These are phyloP conservation scores for Eremothecium gossypii DNA, from an alignment of 1,139 yeast genomes.

Conservation along the genomic window DNA sequence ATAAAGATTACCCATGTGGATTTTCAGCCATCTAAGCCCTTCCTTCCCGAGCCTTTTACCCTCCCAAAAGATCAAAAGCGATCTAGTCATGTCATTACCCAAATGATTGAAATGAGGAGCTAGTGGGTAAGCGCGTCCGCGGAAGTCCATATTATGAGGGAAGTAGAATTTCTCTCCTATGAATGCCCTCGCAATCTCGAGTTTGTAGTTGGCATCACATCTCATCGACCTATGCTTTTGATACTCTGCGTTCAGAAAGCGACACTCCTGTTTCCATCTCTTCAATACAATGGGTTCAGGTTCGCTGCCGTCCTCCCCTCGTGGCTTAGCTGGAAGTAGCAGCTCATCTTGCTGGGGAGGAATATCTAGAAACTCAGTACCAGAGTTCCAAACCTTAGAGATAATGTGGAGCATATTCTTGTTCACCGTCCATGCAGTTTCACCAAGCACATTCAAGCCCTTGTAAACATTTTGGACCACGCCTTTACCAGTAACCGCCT, in stretches of 20 bases:
- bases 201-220: conserved; percentile 86
- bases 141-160: conserved; percentile 89
- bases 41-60: conserved; percentile 66
- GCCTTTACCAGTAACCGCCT: conserved; percentile 69
- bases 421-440: conserved; percentile 90
- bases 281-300: conserved; percentile 66
- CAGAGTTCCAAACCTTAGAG: conserved; percentile 79
- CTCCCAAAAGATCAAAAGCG: conserved; percentile 79
- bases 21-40: conserved; percentile 82
- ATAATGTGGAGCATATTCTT: conserved; percentile 58
- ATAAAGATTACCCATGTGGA: conserved; percentile 79
- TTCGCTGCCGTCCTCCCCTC: conserved; percentile 31
- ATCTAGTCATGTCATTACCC: conserved; percentile 87
- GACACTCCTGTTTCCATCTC: conserved; percentile 57
- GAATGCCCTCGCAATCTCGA: conserved; percentile 91
- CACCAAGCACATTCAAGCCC: conserved; percentile 82
- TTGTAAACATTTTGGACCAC: conserved; percentile 58
- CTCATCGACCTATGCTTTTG: conserved; percentile 72
- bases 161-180: conserved; percentile 82
- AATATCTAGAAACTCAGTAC: conserved; percentile 68
- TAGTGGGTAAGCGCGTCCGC: conserved; percentile 94
- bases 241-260: conserved; percentile 48
- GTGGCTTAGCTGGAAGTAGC: conserved; percentile 55
- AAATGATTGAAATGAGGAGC: conserved; percentile 75
- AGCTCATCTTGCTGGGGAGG: conserved; percentile 54